Base-by-base conservation (phyloP, 202 grass and related monocot genomes). In the Thinopyrum obtusiflorum region DNA sequence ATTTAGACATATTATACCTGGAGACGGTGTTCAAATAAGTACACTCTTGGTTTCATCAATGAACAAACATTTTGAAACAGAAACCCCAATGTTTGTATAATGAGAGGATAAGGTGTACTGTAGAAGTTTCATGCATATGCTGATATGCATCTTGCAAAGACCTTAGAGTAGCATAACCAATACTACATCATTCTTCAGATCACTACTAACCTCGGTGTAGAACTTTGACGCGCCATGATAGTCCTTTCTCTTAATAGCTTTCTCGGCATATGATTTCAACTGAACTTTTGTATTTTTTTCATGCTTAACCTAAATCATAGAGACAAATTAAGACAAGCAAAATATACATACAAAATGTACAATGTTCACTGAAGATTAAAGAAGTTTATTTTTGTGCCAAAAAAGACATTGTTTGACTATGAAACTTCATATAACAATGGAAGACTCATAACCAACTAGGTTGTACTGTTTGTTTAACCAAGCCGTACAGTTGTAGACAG, bases 301-400 rank as follows among this genome's bases (percentile, higher is more conserved):
- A 80, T 13, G 68, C 64, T 64, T 80, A 73, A 4, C 84, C 84
- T 86, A 61, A 78, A 78, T 24, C n/a, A 62, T 15, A 11, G 69
- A 73, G 21, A 73, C 69, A 73, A 73, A 25, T 46, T 73, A 73
- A 44, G 39, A 37, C 69, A 73, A 73, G 39, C 10, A 46, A 73
- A 73, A 73, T 46, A 25, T 25, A 24, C 12, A 73, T 12, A 24
- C 21, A 15, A 73, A 46, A 73, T 46, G 37, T 42, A 46, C 21
- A 73, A 73, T 73, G 15, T 24, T 46, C 21, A 44, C 37, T 13
- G n/a, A 72, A 72, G 11, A 72, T 40, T 12, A 37, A 42, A 14
- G 4, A 44, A 13, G 9, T 71, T 71, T 40, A 18, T 14, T 73
- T 46, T 46, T 46, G 42, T 46, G 68, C n/a, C 69, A 73, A 46